A percentile compares a stretch with the other conserved stretches of the same genome.
phyloP scores from a whole-genome alignment of 192 early-diverging fungal species.

The Coemansia sp. region DNA sequence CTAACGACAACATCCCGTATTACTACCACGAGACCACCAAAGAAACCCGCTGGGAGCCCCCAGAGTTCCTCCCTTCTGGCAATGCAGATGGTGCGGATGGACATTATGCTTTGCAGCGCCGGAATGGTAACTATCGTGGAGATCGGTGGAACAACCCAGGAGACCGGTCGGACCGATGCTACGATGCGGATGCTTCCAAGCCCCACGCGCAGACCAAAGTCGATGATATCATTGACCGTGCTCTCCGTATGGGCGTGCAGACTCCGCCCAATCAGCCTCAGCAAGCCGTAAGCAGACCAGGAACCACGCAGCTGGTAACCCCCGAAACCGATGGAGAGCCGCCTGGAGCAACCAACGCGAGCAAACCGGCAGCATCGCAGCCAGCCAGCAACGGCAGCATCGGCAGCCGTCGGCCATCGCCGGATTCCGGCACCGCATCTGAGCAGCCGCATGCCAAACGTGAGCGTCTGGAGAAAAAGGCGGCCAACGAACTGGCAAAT shows the following conservation, averaged over 20 bases:
- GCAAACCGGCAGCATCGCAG: background rate
- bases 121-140: background rate
- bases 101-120: background rate
- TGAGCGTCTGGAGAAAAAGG: conserved; percentile 46
- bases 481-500: conserved; percentile 41
- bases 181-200: conserved; percentile 8
- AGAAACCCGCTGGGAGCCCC: conserved; percentile 50
- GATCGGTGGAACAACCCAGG: background rate
- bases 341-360: background rate
- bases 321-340: conserved; percentile 46
- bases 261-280: background rate
- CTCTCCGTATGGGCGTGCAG: conserved; percentile 29
- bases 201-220: conserved; percentile 28
- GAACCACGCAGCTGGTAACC: conserved; percentile 29
- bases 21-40: conserved; percentile 54
- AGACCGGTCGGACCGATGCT: background rate
- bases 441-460: conserved; percentile 25
- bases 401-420: conserved; percentile 13
- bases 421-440: background rate
- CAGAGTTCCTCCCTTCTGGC: conserved; percentile 9
- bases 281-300: background rate
- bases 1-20: conserved; percentile 35
- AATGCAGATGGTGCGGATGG: background rate
- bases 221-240: conserved; percentile 50
- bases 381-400: conserved; percentile 4